A percentile compares a stretch with the other conserved stretches of the same genome.
Conservation (phyloP, 805 yeast genomes). For the Saccharomycopsis oosterbeekiorum region DNA sequence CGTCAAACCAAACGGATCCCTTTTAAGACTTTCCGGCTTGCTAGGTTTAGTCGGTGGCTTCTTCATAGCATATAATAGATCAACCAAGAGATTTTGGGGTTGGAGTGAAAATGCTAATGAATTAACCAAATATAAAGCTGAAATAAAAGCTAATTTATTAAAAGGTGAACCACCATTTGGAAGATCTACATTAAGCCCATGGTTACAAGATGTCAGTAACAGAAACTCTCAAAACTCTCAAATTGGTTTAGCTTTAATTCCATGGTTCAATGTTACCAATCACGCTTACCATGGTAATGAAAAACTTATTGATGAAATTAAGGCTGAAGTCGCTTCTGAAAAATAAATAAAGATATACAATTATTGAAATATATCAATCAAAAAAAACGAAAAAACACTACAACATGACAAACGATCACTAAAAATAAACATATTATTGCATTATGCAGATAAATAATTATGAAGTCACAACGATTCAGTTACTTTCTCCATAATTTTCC, state of each 20-base stretch:
- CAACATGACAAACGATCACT: background rate
- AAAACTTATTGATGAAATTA: conserved; percentile 35
- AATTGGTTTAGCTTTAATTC: conserved; percentile 48
- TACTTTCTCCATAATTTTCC: background rate
- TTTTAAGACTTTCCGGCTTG: conserved; percentile 48
- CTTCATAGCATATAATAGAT: conserved; percentile 54
- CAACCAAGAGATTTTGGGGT: conserved; percentile 70
- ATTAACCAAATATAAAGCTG: conserved; percentile 62
- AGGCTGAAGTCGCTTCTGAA: conserved; percentile 21
- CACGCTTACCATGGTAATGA: conserved; percentile 81
- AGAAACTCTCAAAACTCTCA: conserved; percentile 70
- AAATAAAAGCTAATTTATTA: conserved; percentile 56
- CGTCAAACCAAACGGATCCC: conserved; percentile 43
- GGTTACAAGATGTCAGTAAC: conserved; percentile 65
- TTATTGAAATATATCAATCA: background rate
- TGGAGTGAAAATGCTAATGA: conserved; percentile 63
- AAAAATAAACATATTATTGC: background rate
- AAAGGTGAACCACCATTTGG: conserved; percentile 62
- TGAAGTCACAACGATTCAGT: background rate
- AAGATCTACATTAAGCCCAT: conserved; percentile 50
- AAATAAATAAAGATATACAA: background rate
- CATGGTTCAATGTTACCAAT: conserved; percentile 73
- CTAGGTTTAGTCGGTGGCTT: conserved; percentile 71
- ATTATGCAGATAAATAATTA: background rate
- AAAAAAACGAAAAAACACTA: background rate